Evolutionary conservation across 2,329 filamentous ascomycete species (phyloP), one percentile per base, ranked within the genome.

Genomic region (Colletotrichum gigasporum): DNA sequence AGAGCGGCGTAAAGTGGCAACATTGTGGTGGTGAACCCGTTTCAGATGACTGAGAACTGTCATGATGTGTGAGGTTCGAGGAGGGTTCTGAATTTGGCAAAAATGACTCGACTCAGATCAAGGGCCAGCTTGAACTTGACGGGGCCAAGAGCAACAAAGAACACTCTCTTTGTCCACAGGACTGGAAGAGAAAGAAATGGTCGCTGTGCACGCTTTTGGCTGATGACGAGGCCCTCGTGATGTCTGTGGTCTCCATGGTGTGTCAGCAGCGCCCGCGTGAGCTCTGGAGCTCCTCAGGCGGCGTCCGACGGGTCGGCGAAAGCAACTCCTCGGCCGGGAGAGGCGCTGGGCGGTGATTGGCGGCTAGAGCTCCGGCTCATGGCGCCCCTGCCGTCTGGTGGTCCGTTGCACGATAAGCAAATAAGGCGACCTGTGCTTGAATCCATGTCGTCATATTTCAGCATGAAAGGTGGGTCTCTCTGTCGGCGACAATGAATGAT

Each of bases 21-120:
- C 71, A 76, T 87, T 88, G 71, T 85, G 79, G 53, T 74, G 76
- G 69, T 83, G 72, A 30, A 79, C 67, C 42, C 75, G 67, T 55
- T 61, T 63, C 39, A 72, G 47, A 26, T 65, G 60, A 20, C 30
- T 28, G 14, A 65, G 39, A 45, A 59, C 18, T 18, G 56, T 28
- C 67, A 67, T 68, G 64, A 42, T 65, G 56, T 35, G 42, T 22
- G 51, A 44, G 26, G 55, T 14, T 5, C 11, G 14, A 9, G 14
- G 24, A 14, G 16, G 18, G 11, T 48, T 48, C n/a, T 45, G 53
- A 18, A 8, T n/a, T 28, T 30, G 32, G 39, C 14, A 37, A 24
- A 5, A 32, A 34, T 6, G 20, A 24, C 7, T 28, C 9, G 26
- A 14, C n/a, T 18, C 35, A 42, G 18, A 22, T 18, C 12, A 14